Percentiles rank a stretch among this genome's conserved stretches.
These are phyloP conservation scores for Melampsora americana DNA, from an alignment of 1,284 basidiomycete species.

Conservation along the genomic window DNA sequence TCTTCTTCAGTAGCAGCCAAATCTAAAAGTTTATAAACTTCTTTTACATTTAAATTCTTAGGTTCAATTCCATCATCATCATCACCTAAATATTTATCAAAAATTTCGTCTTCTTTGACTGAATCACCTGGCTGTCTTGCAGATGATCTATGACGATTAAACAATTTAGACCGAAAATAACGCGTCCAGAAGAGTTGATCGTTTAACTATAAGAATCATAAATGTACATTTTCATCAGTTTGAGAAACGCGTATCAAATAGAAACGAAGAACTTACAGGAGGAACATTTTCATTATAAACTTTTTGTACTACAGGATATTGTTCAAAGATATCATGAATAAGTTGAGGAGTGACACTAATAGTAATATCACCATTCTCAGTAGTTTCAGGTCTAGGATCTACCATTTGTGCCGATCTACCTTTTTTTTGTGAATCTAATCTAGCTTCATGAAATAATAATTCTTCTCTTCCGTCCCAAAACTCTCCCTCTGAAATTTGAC, in stretches of 20 bases:
- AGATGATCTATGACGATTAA: constrained; percentile 88
- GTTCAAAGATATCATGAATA: constrained; percentile 92
- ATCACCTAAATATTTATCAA: constrained; percentile 89
- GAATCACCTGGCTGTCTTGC: constrained; percentile 80
- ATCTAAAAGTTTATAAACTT: constrained; percentile 60
- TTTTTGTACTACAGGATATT: constrained; percentile 88
- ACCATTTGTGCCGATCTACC: constrained; percentile 81
- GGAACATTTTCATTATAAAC: constrained; percentile 93
- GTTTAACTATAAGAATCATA: constrained; percentile 61
- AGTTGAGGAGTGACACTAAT: constrained; percentile 89
- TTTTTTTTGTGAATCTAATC: constrained; percentile 68
- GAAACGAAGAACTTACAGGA: constrained; percentile 7
- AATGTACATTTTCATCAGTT: background rate
- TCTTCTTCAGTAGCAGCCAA: constrained; percentile 86
- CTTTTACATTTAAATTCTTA: constrained; percentile 5
- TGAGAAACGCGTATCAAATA: background rate
- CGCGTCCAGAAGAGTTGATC: constrained; percentile 93
- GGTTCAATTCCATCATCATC: constrained; percentile 77
- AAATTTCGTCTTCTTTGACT: constrained; percentile 84
- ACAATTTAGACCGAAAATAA: constrained; percentile 91
- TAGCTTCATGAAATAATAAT: constrained; percentile 67
- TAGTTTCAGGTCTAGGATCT: constrained; percentile 78
- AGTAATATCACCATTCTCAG: constrained; percentile 71
- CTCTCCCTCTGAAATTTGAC: constrained; percentile 81
- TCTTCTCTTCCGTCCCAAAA: constrained; percentile 94